These are phyloP conservation scores for Lomentospora prolificans DNA, from an alignment of 2,329 filamentous ascomycete species.

Conservation along the genomic window DNA sequence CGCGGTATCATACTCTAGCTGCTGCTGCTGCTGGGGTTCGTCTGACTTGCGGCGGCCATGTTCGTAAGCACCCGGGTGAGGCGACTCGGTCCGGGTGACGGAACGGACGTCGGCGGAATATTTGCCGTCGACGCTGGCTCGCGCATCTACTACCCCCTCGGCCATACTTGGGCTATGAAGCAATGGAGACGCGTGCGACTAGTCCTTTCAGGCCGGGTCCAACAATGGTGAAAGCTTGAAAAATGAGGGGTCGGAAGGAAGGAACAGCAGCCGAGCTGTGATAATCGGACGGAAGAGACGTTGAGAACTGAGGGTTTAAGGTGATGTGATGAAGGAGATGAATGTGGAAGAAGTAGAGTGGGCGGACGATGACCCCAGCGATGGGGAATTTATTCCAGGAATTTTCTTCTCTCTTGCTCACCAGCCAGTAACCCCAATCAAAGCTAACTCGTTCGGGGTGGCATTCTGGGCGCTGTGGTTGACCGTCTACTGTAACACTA, in stretches of 20 bases:
- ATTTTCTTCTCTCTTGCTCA: too few relatives aligned
- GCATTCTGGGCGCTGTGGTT: background rate
- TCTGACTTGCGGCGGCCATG: background rate
- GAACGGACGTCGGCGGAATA: constrained; percentile 9
- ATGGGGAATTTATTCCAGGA: too few relatives aligned
- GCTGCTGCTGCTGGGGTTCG: constrained; percentile 7
- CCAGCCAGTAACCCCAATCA: too few relatives aligned
- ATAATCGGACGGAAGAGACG: background rate
- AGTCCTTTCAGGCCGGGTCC: constrained; percentile 7
- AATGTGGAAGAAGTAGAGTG: background rate
- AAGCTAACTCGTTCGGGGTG: background rate
- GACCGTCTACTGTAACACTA: too few relatives aligned
- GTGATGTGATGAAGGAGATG: background rate
- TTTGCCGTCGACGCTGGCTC: constrained; percentile 22
- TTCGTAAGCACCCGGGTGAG: constrained; percentile 8
- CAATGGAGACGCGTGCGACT: constrained; percentile 42
- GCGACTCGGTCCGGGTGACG: background rate
- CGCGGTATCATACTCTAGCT: constrained; percentile 36
- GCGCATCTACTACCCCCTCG: constrained; percentile 20
- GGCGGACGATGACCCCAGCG: background rate
- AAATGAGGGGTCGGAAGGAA: background rate
- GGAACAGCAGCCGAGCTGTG: constrained; percentile 4
- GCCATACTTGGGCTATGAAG: constrained; percentile 40
- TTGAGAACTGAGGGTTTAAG: background rate
- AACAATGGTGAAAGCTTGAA: background rate